Evolutionary conservation across 768 basidiomycete species (phyloP).

Genomic region (Gymnopilus junonius): DNA sequence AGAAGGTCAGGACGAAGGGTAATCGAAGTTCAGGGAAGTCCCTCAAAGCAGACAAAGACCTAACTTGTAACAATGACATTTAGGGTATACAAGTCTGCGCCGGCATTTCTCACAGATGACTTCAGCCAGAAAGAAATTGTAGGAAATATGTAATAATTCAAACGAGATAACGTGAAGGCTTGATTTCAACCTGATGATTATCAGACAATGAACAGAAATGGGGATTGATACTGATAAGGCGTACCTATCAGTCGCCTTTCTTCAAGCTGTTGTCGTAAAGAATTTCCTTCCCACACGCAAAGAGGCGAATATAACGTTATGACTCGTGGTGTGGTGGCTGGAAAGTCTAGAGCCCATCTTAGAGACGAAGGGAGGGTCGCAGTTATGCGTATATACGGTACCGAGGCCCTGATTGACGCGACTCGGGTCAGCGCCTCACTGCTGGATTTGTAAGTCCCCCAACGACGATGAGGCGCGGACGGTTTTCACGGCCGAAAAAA

Average conservation of each 20-base stretch:
- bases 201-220: background rate
- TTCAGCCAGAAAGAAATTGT: no score
- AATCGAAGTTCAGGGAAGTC: no score
- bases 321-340: background rate
- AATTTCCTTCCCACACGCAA: background rate
- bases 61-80: background rate
- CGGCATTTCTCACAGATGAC: no score
- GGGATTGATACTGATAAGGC: background rate
- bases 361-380: background rate
- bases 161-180: background rate
- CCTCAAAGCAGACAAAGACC: no score
- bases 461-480: background rate
- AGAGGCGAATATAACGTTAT: slow-evolving; percentile 1
- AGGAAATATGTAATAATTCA: background rate
- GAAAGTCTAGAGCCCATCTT: background rate
- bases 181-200: background rate
- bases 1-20: background rate
- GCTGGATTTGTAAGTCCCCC: background rate
- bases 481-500: background rate
- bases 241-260: background rate
- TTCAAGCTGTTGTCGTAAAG: background rate
- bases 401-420: background rate
- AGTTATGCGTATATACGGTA: background rate
- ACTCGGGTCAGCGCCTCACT: background rate
- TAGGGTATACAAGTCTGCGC: no score